These are phyloP conservation scores for Leishmania tarentolae DNA, from an alignment of 208 protist genomes.

Conservation along the genomic window DNA sequence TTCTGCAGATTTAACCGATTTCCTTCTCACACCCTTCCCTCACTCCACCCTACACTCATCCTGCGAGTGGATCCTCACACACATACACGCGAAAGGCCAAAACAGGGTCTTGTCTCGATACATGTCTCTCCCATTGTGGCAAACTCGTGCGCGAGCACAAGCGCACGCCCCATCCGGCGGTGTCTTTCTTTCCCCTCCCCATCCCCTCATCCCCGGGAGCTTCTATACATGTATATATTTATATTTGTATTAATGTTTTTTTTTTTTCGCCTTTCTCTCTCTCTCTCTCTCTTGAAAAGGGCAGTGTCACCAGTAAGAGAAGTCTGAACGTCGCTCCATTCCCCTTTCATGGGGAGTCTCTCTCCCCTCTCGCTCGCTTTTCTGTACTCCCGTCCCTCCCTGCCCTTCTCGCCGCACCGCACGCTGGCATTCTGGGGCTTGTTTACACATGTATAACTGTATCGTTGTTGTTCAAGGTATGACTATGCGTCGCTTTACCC, in stretches of 20 bases:
- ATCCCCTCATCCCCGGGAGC: not conserved
- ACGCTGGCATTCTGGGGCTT: not conserved
- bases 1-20: not conserved
- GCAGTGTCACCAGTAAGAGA: not conserved
- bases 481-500: not conserved
- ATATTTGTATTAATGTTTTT: not conserved
- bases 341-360: not conserved
- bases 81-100: not conserved
- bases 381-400: not conserved
- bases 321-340: not conserved
- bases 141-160: not conserved
- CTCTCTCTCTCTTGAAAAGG: too few species aligned
- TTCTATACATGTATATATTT: not conserved
- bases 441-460: too few species aligned
- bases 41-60: not conserved
- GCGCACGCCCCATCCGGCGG: not conserved
- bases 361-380: not conserved
- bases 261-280: not conserved
- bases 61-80: not conserved
- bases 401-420: not conserved
- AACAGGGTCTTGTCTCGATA: not conserved
- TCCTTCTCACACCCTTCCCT: not conserved
- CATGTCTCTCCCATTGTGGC: not conserved
- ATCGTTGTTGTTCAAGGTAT: not conserved
- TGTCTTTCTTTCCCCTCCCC: not conserved